Conservation (phyloP, 768 basidiomycete species). For the Amanita pseudoporphyria region DNA sequence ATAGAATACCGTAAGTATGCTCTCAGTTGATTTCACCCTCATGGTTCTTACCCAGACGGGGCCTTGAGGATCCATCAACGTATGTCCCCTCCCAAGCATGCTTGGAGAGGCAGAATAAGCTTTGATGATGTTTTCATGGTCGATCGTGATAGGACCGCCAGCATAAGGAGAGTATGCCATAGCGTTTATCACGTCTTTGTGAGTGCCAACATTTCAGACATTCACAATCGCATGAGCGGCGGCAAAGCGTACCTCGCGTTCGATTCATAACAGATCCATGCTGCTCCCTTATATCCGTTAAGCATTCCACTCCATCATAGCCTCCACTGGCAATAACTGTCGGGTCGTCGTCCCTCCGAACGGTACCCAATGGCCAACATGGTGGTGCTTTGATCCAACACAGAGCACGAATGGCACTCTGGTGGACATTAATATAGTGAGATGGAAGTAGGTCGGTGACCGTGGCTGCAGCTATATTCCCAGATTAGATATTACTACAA, state of each 20-base stretch:
- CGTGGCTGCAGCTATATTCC: conserved; percentile 15
- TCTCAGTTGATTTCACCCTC: not conserved
- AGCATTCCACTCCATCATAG: conserved; percentile 75
- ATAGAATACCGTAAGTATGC: not conserved
- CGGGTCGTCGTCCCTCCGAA: conserved; percentile 39
- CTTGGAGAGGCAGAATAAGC: conserved; percentile 61
- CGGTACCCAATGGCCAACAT: conserved; percentile 33
- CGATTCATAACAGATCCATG: conserved; percentile 63
- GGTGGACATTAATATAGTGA: conserved; percentile 66
- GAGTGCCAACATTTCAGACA: too few relatives aligned
- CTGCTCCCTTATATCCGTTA: too few relatives aligned
- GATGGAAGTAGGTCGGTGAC: conserved; percentile 48
- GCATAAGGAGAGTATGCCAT: conserved; percentile 59
- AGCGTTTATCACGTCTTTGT: conserved; percentile 61
- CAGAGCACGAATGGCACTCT: conserved; percentile 69
- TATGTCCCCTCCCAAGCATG: conserved; percentile 67
- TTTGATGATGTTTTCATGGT: conserved; percentile 77
- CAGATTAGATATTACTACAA: not conserved
- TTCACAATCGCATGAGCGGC: conserved; percentile 1
- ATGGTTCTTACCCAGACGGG: conserved; percentile 70
- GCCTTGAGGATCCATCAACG: conserved; percentile 63
- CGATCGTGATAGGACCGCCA: conserved; percentile 67
- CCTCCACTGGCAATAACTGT: conserved; percentile 69
- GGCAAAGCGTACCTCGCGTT: conserved; percentile 48
- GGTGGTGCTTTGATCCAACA: conserved; percentile 68